phyloP scores from a whole-genome alignment of 352 stramenopile species.

The Globisporangium camurandrum region DNA sequence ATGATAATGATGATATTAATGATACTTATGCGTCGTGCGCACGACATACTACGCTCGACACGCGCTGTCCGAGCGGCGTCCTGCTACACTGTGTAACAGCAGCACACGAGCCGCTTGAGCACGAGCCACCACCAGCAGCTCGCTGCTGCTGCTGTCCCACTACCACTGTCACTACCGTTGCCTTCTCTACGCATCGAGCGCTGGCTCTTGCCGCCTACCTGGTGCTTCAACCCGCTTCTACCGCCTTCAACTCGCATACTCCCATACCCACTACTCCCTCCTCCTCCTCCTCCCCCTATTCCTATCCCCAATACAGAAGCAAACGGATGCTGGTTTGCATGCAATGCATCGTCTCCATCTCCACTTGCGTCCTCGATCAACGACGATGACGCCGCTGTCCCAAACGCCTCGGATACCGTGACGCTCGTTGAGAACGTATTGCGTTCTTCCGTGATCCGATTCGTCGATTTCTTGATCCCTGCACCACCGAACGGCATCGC shows the following conservation, averaged over 20 bases:
- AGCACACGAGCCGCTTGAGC: constrained; percentile 26
- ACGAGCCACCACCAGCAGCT: constrained; percentile 25
- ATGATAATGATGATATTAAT: too few relatives aligned
- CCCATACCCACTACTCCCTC: too few relatives aligned
- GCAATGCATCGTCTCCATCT: constrained; percentile 15
- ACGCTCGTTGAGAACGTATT: constrained; percentile 78
- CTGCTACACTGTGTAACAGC: constrained; percentile 15
- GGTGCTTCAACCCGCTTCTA: too few relatives aligned
- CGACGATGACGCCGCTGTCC: constrained; percentile 16
- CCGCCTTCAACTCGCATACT: too few relatives aligned
- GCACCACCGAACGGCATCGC: constrained; percentile 66
- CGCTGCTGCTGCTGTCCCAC: constrained; percentile 6
- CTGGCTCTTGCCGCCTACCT: too few relatives aligned
- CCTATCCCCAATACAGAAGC: too few relatives aligned
- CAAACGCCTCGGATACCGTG: constrained; percentile 72
- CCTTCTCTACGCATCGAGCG: too few relatives aligned
- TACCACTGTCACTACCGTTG: too few relatives aligned
- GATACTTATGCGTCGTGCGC: too few relatives aligned
- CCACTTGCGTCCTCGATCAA: constrained; percentile 2
- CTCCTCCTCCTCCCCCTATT: too few relatives aligned
- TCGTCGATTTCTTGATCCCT: constrained; percentile 84
- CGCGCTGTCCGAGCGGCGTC: too few relatives aligned
- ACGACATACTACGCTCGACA: background rate
- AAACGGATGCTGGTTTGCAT: too few relatives aligned
- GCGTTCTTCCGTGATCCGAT: constrained; percentile 69